phyloP scores from a whole-genome alignment of 371 early-diverging fungal genomes.

The Saksenaea oblongispora region DNA sequence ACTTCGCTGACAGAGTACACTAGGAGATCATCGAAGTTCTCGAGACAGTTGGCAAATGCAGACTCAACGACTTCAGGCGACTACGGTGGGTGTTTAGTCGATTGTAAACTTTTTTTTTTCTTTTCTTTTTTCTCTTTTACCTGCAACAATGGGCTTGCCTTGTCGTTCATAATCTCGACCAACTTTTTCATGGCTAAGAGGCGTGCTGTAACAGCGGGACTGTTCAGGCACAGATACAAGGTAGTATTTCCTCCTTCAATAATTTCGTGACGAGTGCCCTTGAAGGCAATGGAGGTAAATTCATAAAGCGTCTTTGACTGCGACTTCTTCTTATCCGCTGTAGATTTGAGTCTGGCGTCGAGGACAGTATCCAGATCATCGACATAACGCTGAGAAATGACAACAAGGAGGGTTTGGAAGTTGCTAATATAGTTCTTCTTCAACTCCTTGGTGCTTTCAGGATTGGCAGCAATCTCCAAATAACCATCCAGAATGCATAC shows the following conservation, averaged over 20 bases:
- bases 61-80: slow-evolving; percentile 52
- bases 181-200: slow-evolving; percentile 66
- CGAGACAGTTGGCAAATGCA: slow-evolving; percentile 54
- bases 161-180: slow-evolving; percentile 47
- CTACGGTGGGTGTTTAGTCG: slow-evolving; percentile 1
- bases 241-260: slow-evolving; percentile 70
- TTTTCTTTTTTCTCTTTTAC: slow-evolving; percentile 1
- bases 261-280: slow-evolving; percentile 66
- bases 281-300: slow-evolving; percentile 58
- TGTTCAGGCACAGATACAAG: slow-evolving; percentile 71
- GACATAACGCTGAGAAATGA: slow-evolving; percentile 58
- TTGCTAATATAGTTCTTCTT: slow-evolving; percentile 31
- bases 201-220: slow-evolving; percentile 62
- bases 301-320: slow-evolving; percentile 53
- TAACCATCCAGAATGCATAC: slow-evolving; percentile 44
- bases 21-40: slow-evolving; percentile 51
- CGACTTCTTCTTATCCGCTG: slow-evolving; percentile 19
- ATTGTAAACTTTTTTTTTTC: neutral
- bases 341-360: slow-evolving; percentile 39
- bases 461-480: slow-evolving; percentile 25
- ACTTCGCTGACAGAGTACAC: slow-evolving; percentile 34
- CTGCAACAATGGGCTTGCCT: slow-evolving; percentile 30
- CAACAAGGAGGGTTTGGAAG: slow-evolving; percentile 43
- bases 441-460: slow-evolving; percentile 16
- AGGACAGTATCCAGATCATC: slow-evolving; percentile 58